These are phyloP conservation scores for Leccinum pellstonianum DNA, from an alignment of 768 basidiomycete species.

Conservation along the genomic window DNA sequence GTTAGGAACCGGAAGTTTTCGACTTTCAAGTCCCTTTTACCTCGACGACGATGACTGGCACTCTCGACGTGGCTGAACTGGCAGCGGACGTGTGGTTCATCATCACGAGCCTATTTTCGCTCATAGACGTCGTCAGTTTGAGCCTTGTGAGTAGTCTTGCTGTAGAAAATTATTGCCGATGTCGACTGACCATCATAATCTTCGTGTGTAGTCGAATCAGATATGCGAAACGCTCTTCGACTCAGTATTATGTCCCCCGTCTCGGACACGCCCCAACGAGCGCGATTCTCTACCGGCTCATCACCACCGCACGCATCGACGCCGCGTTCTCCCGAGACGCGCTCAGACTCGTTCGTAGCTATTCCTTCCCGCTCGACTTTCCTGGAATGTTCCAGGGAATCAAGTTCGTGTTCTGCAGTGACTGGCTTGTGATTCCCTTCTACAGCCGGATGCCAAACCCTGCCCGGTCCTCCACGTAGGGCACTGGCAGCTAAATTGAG, in stretches of 20 bases:
- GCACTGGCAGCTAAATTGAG: too few relatives aligned
- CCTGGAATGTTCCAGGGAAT: constrained; percentile 32
- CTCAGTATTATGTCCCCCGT: constrained; percentile 27
- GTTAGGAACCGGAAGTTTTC: neutral
- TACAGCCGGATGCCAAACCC: constrained; percentile 16
- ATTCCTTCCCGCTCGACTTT: constrained; percentile 27
- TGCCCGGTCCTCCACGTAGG: neutral
- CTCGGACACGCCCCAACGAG: constrained; percentile 8
- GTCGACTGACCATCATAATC: too few relatives aligned
- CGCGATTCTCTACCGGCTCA: neutral
- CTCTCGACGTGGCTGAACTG: too few relatives aligned
- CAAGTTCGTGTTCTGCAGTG: constrained; percentile 29
- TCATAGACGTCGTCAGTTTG: too few relatives aligned
- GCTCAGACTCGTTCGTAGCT: too few relatives aligned
- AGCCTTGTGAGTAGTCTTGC: constrained; percentile 16
- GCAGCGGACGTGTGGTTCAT: too few relatives aligned
- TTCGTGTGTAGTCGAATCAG: constrained; percentile 5
- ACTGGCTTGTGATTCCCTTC: constrained; percentile 23
- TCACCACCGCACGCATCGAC: constrained; percentile 20
- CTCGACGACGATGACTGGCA: neutral
- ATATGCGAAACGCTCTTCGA: constrained; percentile 26
- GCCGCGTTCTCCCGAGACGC: constrained; percentile 14
- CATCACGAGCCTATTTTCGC: too few relatives aligned
- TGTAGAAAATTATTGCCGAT: too few relatives aligned
- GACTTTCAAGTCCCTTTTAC: neutral